Percentiles rank a stretch among this genome's conserved stretches.
Evolutionary conservation across 306 rosid species (phyloP).

Genomic region (Gillenia trifoliata): DNA sequence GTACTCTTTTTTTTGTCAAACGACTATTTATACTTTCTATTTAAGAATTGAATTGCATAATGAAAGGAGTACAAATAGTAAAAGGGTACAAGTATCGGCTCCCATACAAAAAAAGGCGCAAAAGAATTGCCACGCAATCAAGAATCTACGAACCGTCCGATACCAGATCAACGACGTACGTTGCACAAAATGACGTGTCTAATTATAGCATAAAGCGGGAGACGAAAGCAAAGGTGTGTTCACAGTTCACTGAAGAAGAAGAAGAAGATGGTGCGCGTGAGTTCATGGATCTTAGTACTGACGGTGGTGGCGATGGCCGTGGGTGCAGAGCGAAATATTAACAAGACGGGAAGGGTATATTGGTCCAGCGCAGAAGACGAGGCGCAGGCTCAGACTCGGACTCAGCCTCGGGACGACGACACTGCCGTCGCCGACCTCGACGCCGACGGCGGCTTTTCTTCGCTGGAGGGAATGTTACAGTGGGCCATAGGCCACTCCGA

Average conservation of each 20-base stretch:
- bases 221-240: background rate
- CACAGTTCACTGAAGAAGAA: background rate
- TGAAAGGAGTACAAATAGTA: no score
- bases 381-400: constrained; percentile 26
- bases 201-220: background rate
- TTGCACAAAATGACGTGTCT: background rate
- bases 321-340: constrained; percentile 6
- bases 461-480: constrained; percentile 83
- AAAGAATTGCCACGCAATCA: background rate
- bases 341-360: constrained; percentile 15
- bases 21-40: no score
- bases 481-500: constrained; percentile 95
- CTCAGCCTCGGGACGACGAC: constrained; percentile 9
- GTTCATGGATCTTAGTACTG: background rate
- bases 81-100: no score
- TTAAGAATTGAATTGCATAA: no score
- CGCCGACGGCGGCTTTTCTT: constrained; percentile 88
- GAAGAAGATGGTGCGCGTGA: constrained; percentile 3
- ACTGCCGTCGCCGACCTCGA: constrained; percentile 36
- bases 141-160: background rate
- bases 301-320: background rate
- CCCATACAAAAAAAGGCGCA: background rate
- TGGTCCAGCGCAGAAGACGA: constrained; percentile 55
- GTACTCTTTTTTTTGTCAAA: no score
- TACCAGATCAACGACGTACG: background rate